Evolutionary conservation across 768 basidiomycete species (phyloP), one percentile per base, ranked within the genome.

Genomic region (Lentinula sp.): DNA sequence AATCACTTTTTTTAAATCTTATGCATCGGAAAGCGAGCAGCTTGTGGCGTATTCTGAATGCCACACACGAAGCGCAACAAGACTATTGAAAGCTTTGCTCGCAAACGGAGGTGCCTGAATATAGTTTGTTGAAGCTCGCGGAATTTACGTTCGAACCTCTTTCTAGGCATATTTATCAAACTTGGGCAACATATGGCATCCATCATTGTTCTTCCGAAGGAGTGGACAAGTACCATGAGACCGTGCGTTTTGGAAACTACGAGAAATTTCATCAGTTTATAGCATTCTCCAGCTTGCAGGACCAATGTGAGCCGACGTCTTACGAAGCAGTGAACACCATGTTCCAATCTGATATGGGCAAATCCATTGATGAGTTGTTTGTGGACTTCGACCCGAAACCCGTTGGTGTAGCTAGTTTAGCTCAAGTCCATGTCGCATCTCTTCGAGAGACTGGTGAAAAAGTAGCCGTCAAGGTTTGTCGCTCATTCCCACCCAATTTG

Each of bases 341-440:
- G 66, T 89, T 98, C 71, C 66, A 86, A 16, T 76, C 80, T 8
- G 97, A 98, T 70, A 88, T 94, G 72, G 93, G 90, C 6, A 70
- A 73, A 42, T 77, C 85, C 0, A 81, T 97, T 41, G 76, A 80
- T 1, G 88, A 91, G 18, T 72, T 94, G 36, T 98, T 98, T 67
- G 84, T 85, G 12, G 84, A 93, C 62, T 96, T 98, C 69, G 86
- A 97, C 65, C 85, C 86, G 4, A 76, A 79, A 16, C 97, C 97
- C 6, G 91, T 98, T 49, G 97, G 97, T 2, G 94, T 98, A 15
- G 97, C 97, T 12, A 96, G 93, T 67, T 74, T 98, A 41, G 97
- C 97, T 5, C 97, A 99, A 73, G 97, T 98, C 15, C 97, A 98
- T 72, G 82, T 89, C 18, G 97, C 87, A 3, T 82, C 74, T 13